Conservation (phyloP, 768 basidiomycete genomes). For the Rhizopogon sp. region DNA sequence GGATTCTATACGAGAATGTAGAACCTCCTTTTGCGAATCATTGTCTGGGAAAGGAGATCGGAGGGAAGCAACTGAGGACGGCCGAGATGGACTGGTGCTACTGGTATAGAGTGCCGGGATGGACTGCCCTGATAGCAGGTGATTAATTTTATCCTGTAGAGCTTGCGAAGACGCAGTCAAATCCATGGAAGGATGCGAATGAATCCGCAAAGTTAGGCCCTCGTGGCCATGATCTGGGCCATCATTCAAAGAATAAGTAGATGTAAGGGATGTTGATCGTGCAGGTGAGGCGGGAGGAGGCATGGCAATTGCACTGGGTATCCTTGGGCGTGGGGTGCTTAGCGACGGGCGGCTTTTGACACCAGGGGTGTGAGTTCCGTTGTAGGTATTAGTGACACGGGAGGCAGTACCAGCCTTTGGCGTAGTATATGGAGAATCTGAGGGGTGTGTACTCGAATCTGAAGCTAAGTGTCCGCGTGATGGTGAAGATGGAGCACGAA, state of each 20-base stretch:
- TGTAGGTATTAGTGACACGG: conserved; percentile 14
- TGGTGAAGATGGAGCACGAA: conserved; percentile 29
- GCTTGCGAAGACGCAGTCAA: conserved; percentile 34
- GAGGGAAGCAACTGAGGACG: conserved; percentile 25
- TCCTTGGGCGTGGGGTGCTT: conserved; percentile 55
- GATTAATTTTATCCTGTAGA: conserved; percentile 46
- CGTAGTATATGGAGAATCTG: conserved; percentile 59
- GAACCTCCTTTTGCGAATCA: conserved; percentile 6
- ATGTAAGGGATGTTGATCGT: conserved; percentile 25
- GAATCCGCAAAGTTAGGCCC: conserved; percentile 8
- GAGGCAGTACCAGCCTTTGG: conserved; percentile 49
- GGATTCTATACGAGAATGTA: conserved; percentile 42
- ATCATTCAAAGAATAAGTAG: conserved; percentile 36
- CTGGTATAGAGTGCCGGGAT: neutral
- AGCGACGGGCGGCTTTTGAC: conserved; percentile 29
- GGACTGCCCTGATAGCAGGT: conserved; percentile 33
- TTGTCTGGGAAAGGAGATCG: conserved; percentile 34
- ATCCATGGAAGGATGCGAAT: conserved; percentile 24
- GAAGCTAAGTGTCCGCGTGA: conserved; percentile 31
- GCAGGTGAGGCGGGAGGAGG: conserved; percentile 72
- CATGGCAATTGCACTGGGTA: conserved; percentile 76
- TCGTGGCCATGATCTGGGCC: conserved; percentile 8
- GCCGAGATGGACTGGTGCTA: conserved; percentile 7
- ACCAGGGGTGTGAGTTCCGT: conserved; percentile 13
- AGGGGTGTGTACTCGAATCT: conserved; percentile 32